phyloP scores from a whole-genome alignment of 1,139 yeast species.

The Debaryomycetaceae sp. region DNA sequence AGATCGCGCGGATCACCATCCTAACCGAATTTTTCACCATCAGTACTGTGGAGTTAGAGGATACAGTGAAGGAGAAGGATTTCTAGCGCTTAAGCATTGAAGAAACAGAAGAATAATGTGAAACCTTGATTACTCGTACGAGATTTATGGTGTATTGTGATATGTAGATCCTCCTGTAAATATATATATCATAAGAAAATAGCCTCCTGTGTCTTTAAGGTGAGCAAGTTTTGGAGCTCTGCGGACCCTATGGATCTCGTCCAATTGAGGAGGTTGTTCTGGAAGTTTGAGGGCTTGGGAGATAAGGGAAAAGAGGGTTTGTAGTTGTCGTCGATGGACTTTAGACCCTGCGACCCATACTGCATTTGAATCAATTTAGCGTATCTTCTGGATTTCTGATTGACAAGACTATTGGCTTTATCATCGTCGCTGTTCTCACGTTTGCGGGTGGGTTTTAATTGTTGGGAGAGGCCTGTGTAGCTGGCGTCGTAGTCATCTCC shows the following conservation, averaged over 20 bases:
- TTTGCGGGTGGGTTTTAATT: not conserved
- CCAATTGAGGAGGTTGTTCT: not conserved
- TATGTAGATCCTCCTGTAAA: not conserved
- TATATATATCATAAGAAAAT: slow-evolving; percentile 8
- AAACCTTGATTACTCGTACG: too few species aligned
- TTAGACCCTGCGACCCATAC: not conserved
- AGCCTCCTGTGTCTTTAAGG: slow-evolving; percentile 15
- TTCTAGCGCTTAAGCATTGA: too few species aligned
- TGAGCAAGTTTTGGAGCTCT: slow-evolving; percentile 16
- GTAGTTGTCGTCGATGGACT: not conserved
- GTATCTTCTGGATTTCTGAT: not conserved
- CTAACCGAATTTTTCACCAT: not conserved
- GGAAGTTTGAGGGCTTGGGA: slow-evolving; percentile 2
- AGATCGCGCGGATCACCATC: slow-evolving; percentile 1
- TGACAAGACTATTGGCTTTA: not conserved
- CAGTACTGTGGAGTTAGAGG: too few species aligned
- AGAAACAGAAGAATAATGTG: too few species aligned
- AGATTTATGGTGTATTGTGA: not conserved
- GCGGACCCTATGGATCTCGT: slow-evolving; percentile 5
- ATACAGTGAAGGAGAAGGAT: too few species aligned
- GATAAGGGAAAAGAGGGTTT: slow-evolving; percentile 2
- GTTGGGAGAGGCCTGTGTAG: not conserved
- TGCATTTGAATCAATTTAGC: not conserved
- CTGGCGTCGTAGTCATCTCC: slow-evolving; percentile 5
- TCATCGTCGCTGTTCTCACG: slow-evolving; percentile 1